Conservation (phyloP, 306 rosid species). For the Pueraria montana region DNA sequence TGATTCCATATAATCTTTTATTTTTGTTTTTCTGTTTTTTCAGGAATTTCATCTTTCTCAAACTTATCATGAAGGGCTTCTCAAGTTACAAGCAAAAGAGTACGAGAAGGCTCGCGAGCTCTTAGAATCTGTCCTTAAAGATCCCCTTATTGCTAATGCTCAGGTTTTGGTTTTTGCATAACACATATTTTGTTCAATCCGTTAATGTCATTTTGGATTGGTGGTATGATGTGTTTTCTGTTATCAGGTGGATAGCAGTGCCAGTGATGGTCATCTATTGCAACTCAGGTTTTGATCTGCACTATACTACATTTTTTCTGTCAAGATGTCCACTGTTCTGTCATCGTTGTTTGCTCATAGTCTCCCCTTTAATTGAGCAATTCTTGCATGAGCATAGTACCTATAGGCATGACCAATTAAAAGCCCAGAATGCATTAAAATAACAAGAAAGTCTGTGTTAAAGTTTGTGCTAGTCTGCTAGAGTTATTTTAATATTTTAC, state of each 20-base stretch:
- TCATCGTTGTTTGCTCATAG: constrained; percentile 25
- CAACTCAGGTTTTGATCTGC: constrained; percentile 83
- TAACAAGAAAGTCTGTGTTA: not conserved
- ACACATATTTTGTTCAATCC: not conserved
- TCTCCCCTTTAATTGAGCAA: not conserved
- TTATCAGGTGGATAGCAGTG: constrained; percentile 76
- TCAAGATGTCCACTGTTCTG: constrained; percentile 20
- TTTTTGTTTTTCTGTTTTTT: constrained; percentile 26
- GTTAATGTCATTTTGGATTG: constrained; percentile 24
- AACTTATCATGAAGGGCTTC: constrained; percentile 94
- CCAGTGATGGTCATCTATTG: constrained; percentile 82
- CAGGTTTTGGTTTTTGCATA: constrained; percentile 58
- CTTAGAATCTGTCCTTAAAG: constrained; percentile 85
- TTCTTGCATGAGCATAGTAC: not conserved
- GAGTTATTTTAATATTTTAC: not conserved
- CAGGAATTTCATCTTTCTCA: constrained; percentile 98
- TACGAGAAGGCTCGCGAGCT: constrained; percentile 84
- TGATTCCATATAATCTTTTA: not conserved
- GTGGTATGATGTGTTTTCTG: constrained; percentile 35
- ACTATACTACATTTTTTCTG: constrained; percentile 17
- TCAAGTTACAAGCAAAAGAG: constrained; percentile 84
- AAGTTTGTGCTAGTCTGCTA: not conserved
- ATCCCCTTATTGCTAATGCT: constrained; percentile 77
- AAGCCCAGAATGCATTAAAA: not conserved
- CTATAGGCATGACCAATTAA: not conserved